These are phyloP conservation scores for Clonostachys sp. DNA, from an alignment of 2,329 filamentous ascomycete genomes.

Conservation along the genomic window DNA sequence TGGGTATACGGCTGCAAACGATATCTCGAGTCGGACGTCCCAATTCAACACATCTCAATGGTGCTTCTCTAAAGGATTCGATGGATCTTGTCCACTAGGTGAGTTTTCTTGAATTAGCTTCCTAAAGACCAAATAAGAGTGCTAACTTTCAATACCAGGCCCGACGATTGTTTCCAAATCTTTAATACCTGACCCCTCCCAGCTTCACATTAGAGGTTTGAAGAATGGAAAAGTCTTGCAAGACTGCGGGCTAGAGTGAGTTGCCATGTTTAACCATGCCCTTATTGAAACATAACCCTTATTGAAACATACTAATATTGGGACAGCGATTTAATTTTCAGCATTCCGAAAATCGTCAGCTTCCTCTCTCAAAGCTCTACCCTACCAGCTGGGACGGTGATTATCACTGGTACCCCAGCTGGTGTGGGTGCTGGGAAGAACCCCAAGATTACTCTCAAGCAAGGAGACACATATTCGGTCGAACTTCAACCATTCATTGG, in stretches of 20 bases:
- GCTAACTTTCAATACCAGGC: slow-evolving; percentile 16
- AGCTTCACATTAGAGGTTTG: slow-evolving; percentile 32
- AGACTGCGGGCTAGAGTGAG: slow-evolving; percentile 25
- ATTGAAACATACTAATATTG: slow-evolving; percentile 17
- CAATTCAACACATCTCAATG: slow-evolving; percentile 51
- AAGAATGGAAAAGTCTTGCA: slow-evolving; percentile 50
- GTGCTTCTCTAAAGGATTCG: slow-evolving; percentile 55
- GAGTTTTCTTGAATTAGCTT: not conserved
- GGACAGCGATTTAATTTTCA: slow-evolving; percentile 48
- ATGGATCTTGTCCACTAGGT: slow-evolving; percentile 44
- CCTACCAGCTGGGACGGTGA: slow-evolving; percentile 30
- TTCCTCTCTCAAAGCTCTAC: slow-evolving; percentile 38
- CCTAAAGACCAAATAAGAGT: not conserved
- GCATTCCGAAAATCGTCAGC: slow-evolving; percentile 35
- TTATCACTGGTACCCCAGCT: slow-evolving; percentile 36
- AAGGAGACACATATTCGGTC: slow-evolving; percentile 35
- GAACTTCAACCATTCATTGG: slow-evolving; percentile 37
- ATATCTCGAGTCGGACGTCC: slow-evolving; percentile 54
- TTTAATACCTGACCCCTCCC: slow-evolving; percentile 31
- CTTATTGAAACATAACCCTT: slow-evolving; percentile 11
- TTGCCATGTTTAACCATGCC: not conserved
- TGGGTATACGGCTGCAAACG: slow-evolving; percentile 60
- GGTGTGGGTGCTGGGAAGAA: slow-evolving; percentile 31
- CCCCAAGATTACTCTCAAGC: slow-evolving; percentile 27
- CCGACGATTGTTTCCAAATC: slow-evolving; percentile 42